Percentiles rank a stretch among this genome's conserved stretches.
These are phyloP conservation scores for Talaromyces borbonicus DNA, from an alignment of 495 filamentous ascomycete species.

Conservation along the genomic window DNA sequence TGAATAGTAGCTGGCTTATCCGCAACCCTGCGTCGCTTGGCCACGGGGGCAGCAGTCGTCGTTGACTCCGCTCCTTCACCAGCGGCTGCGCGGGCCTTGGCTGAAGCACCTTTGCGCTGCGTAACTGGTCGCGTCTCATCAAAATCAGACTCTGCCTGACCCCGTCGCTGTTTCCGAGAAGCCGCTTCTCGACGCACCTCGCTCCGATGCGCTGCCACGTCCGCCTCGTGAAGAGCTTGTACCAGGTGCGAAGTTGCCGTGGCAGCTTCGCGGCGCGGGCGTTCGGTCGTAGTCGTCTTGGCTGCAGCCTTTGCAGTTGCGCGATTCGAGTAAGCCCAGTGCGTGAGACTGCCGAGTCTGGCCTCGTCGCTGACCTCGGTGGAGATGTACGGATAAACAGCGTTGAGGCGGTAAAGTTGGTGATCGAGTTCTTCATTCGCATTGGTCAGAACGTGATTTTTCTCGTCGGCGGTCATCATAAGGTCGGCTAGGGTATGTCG, in stretches of 20 bases:
- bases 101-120: constrained; percentile 45
- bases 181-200: constrained; percentile 76
- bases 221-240: constrained; percentile 60
- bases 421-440: constrained; percentile 82
- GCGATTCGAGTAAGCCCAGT: constrained; percentile 95
- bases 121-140: constrained; percentile 52
- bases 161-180: constrained; percentile 59
- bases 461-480: constrained; percentile 83
- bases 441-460: constrained; percentile 87
- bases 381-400: constrained; percentile 72
- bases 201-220: constrained; percentile 60
- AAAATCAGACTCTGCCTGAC: constrained; percentile 64
- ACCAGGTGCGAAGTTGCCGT: constrained; percentile 47
- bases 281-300: constrained; percentile 45
- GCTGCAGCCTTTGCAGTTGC: constrained; percentile 50
- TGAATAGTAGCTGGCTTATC: constrained; percentile 46
- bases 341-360: constrained; percentile 76
- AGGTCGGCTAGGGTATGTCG: constrained; percentile 59
- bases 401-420: constrained; percentile 74
- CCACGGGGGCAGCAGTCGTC: constrained; percentile 21
- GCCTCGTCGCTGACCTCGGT: constrained; percentile 89
- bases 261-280: constrained; percentile 66
- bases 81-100: constrained; percentile 47
- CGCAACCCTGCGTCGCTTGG: constrained; percentile 67
- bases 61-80: constrained; percentile 23